Conservation (phyloP, 2,329 filamentous ascomycete species). For the Aciculosporium take region DNA sequence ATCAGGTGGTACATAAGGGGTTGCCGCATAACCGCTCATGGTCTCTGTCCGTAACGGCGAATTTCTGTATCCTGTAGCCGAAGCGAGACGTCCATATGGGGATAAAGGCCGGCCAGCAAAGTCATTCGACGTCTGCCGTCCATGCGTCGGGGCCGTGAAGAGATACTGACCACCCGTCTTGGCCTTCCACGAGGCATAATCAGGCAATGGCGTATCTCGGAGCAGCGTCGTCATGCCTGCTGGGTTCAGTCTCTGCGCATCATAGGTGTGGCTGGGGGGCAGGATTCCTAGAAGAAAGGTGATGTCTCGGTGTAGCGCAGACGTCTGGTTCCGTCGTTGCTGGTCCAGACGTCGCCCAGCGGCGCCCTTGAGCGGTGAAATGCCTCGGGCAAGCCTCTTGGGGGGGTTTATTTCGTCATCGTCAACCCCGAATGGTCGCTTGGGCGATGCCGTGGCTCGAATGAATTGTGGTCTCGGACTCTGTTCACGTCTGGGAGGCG, state of each 20-base stretch:
- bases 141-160: constrained; percentile 21
- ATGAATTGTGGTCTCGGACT: constrained; percentile 35
- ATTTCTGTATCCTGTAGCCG: constrained; percentile 33
- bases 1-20: constrained; percentile 18
- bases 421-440: constrained; percentile 48
- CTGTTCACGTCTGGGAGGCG: constrained; percentile 20
- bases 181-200: constrained; percentile 40
- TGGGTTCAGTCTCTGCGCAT: constrained; percentile 54
- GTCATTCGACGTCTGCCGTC: constrained; percentile 29
- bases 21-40: constrained; percentile 14
- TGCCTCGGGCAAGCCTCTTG: constrained; percentile 77
- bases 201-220: constrained; percentile 51
- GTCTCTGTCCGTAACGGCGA: constrained; percentile 35
- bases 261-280: constrained; percentile 58
- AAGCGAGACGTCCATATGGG: constrained; percentile 30
- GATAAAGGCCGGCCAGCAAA: constrained; percentile 30
- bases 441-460: constrained; percentile 39
- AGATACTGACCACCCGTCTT: constrained; percentile 23
- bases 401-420: constrained; percentile 64
- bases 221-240: constrained; percentile 61
- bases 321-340: constrained; percentile 47
- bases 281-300: constrained; percentile 57
- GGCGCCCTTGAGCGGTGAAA: constrained; percentile 82
- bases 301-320: constrained; percentile 58
- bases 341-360: constrained; percentile 76